Base-by-base conservation (phyloP, 352 stramenopile genomes). In the Elongisporangium undulatum region DNA sequence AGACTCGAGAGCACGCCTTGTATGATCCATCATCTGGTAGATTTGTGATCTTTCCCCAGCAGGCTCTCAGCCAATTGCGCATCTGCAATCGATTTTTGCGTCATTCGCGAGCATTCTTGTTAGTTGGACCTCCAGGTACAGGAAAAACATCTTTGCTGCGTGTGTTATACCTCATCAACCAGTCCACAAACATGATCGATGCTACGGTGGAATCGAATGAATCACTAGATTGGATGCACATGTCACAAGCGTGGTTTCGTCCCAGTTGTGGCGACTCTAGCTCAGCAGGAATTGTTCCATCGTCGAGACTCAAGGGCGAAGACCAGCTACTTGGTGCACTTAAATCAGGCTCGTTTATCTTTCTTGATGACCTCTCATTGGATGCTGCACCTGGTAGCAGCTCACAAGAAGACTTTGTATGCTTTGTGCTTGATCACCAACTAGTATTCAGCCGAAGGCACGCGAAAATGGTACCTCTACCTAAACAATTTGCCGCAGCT, bases 111-210 rank as follows among this genome's bases (percentile, higher is more conserved):
- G 87, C 80, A 0, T 87, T 90, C 49, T 21, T 87, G 45, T 23
- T 90, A 15, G 54, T 73, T 16, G 77, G 77, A 0, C 53, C 75
- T 0, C 67, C 68, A 64, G 80, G 74, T 1, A 66, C 62, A 17
- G 80, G 80, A 0, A 90, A 90, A 39, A 79, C 72, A 0, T 79
- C 80, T 2, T 23, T 88, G 16, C 34, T 90, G 23, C 66, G 76
- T 5, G 64, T 75, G 49, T 23, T 90, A 7, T 51, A 62, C 20
- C 55, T 55, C 20, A 62, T 72, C 19, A 85, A 88, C 24, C 65
- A 77, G 49, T 58, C 60, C 13, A 61, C 65, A 0, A 67, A 84
- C 51, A 71, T 69, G 51, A 79, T 79, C 0, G 77, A 90, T 45
- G 67, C 72, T 0, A 82, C 80, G 3, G 51, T 90, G 12, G 70